phyloP scores from a whole-genome alignment of 2,329 filamentous ascomycete species.

The Chrysoporthe deuterocubensis region DNA sequence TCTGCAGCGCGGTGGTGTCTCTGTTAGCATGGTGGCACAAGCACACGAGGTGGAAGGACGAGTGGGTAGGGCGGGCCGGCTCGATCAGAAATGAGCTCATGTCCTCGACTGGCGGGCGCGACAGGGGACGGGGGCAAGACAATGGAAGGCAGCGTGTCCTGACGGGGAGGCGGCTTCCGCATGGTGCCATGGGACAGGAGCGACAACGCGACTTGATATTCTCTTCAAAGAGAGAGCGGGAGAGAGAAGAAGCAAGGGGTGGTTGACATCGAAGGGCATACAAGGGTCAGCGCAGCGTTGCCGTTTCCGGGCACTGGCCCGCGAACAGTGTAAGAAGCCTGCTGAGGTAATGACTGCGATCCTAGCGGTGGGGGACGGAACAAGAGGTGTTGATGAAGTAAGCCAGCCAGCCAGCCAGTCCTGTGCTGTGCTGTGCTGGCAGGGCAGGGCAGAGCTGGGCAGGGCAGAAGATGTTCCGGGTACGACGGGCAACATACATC shows the following conservation, averaged over 20 bases:
- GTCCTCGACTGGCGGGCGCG: constrained; percentile 6
- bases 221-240: no score
- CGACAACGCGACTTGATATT: not conserved
- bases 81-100: not conserved
- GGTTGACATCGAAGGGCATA: not conserved
- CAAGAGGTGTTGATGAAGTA: constrained; percentile 28
- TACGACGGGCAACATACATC: constrained; percentile 12
- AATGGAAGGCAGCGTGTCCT: not conserved
- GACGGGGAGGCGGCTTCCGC: not conserved
- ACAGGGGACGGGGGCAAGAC: not conserved
- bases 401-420: constrained; percentile 11
- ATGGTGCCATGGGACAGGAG: not conserved
- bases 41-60: not conserved
- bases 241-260: not conserved
- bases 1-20: constrained; percentile 16
- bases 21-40: constrained; percentile 22
- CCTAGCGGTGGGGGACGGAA: constrained; percentile 2
- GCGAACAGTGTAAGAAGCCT: constrained; percentile 9
- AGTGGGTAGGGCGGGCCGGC: not conserved
- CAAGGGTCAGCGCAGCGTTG: constrained; percentile 6
- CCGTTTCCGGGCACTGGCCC: constrained; percentile 26
- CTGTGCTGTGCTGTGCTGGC: not conserved
- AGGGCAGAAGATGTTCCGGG: not conserved
- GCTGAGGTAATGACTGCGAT: constrained; percentile 15
- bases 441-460: not conserved